Percentiles rank a stretch among this genome's conserved stretches.
Evolutionary conservation across 2,329 filamentous ascomycete species (phyloP).

Genomic region (Fusarium musae): DNA sequence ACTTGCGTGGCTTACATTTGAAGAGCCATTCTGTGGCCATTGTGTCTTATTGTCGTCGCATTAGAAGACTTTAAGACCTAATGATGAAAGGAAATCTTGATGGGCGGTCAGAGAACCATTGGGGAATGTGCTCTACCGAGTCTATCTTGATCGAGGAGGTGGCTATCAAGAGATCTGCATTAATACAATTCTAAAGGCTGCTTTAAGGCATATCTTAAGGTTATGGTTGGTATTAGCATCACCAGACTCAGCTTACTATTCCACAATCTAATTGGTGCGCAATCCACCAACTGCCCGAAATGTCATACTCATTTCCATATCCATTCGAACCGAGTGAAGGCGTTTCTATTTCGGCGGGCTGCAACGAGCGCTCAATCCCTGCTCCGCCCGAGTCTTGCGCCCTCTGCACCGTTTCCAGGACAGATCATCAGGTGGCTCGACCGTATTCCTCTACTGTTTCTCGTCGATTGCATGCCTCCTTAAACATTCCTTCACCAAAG

Average conservation of each 20-base stretch:
- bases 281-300: neutral
- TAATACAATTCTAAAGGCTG: neutral
- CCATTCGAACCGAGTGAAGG: neutral
- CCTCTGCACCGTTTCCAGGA: slow-evolving; percentile 28
- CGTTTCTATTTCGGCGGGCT: slow-evolving; percentile 27
- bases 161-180: slow-evolving; percentile 1
- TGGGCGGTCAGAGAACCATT: neutral
- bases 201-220: neutral
- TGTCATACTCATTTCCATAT: slow-evolving; percentile 17
- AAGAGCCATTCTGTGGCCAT: neutral
- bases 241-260: neutral
- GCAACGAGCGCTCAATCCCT: slow-evolving; percentile 37
- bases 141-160: neutral
- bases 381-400: slow-evolving; percentile 43
- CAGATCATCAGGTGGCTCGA: slow-evolving; percentile 40
- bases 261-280: slow-evolving; percentile 12
- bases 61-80: neutral
- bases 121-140: neutral
- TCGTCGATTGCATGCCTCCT: slow-evolving; percentile 18
- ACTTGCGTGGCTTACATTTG: slow-evolving; percentile 22
- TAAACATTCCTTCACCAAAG: slow-evolving; percentile 19
- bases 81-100: neutral
- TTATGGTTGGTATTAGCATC: neutral
- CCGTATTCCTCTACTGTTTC: slow-evolving; percentile 31
- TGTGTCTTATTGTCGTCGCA: neutral